These are phyloP conservation scores for Aspergillus calidoustus DNA, from an alignment of 2,329 filamentous ascomycete genomes.

Conservation along the genomic window DNA sequence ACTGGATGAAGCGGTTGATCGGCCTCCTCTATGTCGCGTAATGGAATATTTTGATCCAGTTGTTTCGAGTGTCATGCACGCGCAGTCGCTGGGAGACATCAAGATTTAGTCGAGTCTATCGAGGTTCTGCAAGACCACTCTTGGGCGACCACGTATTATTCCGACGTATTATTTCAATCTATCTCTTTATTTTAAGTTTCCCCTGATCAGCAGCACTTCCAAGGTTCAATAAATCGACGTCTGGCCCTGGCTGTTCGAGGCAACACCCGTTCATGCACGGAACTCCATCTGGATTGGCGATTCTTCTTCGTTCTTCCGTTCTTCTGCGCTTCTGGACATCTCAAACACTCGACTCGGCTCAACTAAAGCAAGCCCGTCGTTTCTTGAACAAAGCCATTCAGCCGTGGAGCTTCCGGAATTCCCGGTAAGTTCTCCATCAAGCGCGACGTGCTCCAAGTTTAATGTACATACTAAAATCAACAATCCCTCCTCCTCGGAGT, in stretches of 20 bases:
- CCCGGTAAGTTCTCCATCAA: background rate
- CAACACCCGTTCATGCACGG: constrained; percentile 29
- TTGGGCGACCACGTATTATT: constrained; percentile 14
- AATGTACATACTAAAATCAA: constrained; percentile 1
- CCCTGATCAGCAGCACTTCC: constrained; percentile 13
- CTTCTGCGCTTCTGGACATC: background rate
- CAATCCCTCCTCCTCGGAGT: background rate
- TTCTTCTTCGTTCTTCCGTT: background rate
- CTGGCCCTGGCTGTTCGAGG: constrained; percentile 10
- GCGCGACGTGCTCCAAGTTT: background rate
- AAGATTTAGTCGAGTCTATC: constrained; percentile 1
- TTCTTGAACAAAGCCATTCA: constrained; percentile 6
- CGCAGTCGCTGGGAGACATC: background rate
- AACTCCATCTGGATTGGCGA: constrained; percentile 10
- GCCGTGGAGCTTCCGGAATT: background rate
- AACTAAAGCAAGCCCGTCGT: background rate
- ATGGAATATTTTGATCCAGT: background rate
- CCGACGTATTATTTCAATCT: constrained; percentile 1
- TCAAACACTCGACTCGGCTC: background rate
- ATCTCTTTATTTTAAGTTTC: constrained; percentile 10
- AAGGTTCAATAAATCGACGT: background rate
- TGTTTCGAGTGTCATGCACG: background rate
- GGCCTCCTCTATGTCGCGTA: background rate
- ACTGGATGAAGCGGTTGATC: background rate
- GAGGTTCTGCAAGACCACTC: constrained; percentile 14